Percentiles rank a stretch among this genome's conserved stretches.
Evolutionary conservation across 2,329 filamentous ascomycete species (phyloP).

Genomic region (Geosmithia putterillii): DNA sequence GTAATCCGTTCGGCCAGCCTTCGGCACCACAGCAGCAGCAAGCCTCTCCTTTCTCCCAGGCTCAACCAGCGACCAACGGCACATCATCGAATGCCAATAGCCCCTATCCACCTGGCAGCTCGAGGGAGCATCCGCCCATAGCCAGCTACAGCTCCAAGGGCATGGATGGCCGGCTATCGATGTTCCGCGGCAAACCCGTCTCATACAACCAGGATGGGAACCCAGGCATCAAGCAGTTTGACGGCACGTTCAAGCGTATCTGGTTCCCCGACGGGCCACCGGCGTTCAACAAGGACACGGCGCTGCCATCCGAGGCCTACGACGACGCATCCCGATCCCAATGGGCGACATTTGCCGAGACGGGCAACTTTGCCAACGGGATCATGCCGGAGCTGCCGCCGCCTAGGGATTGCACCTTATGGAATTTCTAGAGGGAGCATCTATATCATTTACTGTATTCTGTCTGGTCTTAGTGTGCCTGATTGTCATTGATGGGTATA

Average conservation of each 20-base stretch:
- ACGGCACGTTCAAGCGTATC: conserved; percentile 50
- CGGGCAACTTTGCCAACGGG: conserved; percentile 57
- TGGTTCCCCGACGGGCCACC: conserved; percentile 66
- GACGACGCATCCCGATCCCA: conserved; percentile 45
- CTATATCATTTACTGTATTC: background rate
- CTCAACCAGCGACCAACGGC: conserved; percentile 1
- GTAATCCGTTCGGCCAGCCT: conserved; percentile 11
- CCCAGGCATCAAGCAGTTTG: conserved; percentile 36
- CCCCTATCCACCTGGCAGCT: conserved; percentile 32
- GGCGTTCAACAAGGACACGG: conserved; percentile 48
- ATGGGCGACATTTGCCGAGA: conserved; percentile 52
- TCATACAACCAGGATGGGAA: conserved; percentile 35
- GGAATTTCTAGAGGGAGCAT: conserved; percentile 46
- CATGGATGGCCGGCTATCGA: conserved; percentile 31
- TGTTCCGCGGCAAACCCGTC: conserved; percentile 54
- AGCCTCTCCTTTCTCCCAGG: background rate
- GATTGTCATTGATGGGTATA: background rate
- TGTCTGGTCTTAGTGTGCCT: too few relatives aligned
- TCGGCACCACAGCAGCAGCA: conserved; percentile 3
- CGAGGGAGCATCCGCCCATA: conserved; percentile 29
- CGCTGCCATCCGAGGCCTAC: conserved; percentile 44
- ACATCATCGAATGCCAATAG: conserved; percentile 6
- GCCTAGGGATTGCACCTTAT: conserved; percentile 60
- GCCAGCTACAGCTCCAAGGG: conserved; percentile 29
- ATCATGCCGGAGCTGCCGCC: conserved; percentile 69